Evolutionary conservation across 2,329 filamentous ascomycete species (phyloP), one percentile per base, ranked within the genome.

Genomic region (Fusarium albosuccineum): DNA sequence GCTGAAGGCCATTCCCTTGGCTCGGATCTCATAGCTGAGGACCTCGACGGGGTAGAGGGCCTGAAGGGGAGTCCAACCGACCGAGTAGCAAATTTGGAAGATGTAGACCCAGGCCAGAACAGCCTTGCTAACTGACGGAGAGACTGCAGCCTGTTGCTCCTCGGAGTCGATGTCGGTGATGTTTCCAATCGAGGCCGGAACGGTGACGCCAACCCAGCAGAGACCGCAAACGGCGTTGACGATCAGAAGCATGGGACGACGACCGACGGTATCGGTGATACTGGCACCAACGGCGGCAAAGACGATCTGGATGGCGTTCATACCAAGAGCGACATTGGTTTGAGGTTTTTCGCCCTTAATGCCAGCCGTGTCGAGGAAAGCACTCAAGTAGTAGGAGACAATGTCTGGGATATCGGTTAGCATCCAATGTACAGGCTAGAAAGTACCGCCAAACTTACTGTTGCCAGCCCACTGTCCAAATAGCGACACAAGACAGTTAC

Each of bases 1-100:
- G 72, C 73, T 82, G 67, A 86, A 82, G 2, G 82, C 84, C 82
- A 86, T 86, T 13, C 85, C 85, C 76, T 87, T 87, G 52, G 83
- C 85, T 53, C 85, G 80, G 69, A 83, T 85, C 71, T 86, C 83
- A 65, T 84, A 86, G 14, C 79, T 82, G 10, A 87, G 78, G 13
- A 83, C 82, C 69, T 87, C 85, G 49, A 86, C 84, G 0, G 84
- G 82, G 70, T 86, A 87, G 13, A 87, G 74, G 2, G 75, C 76
- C 57, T 78, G 76, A 8, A 79, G 69, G 0, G 77, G 77, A 17
- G 76, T 78, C 69, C 73, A 73, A 0, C 75, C 76, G 41, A 86
- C 71, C 0, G 82, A 84, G 76, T 82, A 88, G 30, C 14, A 67
- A 46, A 70, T 70, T 39, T 68, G 64, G 55, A 75, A 75, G 22